phyloP scores from a whole-genome alignment of 805 yeast species.

The Yarrowia sp. region DNA sequence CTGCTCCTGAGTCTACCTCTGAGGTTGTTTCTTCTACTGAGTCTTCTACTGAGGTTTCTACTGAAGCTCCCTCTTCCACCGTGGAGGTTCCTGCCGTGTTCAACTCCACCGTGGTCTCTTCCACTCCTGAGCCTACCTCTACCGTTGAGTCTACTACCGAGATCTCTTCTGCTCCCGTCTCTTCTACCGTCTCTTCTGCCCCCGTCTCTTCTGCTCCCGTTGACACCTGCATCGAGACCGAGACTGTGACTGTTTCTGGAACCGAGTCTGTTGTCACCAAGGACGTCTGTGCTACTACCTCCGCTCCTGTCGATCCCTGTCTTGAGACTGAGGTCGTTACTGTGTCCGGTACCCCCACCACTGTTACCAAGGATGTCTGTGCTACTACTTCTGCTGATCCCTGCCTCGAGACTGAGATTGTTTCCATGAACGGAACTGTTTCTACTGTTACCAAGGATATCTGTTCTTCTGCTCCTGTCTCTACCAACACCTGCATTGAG shows the following conservation, averaged over 20 bases:
- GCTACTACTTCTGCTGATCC: background rate
- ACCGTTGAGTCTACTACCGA: background rate
- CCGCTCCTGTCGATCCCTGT: background rate
- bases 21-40: too few species aligned
- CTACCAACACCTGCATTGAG: background rate
- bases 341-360: background rate
- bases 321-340: background rate
- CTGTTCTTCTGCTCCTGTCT: background rate
- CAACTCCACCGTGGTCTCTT: too few species aligned
- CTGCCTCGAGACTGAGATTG: background rate
- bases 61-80: background rate
- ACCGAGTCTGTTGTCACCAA: background rate
- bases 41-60: background rate
- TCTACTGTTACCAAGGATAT: background rate
- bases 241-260: background rate
- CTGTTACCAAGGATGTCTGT: background rate
- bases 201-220: background rate
- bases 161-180: background rate
- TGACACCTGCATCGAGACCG: background rate
- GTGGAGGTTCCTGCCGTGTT: too few species aligned
- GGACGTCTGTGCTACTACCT: background rate
- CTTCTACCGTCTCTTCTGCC: background rate
- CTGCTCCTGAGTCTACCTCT: background rate
- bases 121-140: background rate
- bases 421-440: background rate